Percentiles rank a stretch among this genome's conserved stretches.
These are phyloP conservation scores for Marasmius fiardii DNA, from an alignment of 1,284 basidiomycete species.

Conservation along the genomic window DNA sequence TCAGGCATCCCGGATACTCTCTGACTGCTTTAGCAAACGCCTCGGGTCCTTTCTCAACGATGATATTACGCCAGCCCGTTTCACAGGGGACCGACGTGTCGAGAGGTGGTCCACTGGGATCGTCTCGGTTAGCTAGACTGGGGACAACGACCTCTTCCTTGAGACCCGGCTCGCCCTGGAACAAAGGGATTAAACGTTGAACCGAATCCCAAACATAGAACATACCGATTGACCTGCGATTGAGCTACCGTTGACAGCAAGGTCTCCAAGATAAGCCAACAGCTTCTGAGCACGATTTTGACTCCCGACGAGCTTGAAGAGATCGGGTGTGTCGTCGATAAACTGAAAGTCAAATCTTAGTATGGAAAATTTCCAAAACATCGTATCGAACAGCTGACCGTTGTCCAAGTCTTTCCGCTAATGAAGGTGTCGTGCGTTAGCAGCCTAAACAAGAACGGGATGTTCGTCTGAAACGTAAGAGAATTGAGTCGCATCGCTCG, in stretches of 20 bases:
- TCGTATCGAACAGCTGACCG: conserved; percentile 45
- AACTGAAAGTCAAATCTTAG: conserved; percentile 49
- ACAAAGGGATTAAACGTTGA: background rate
- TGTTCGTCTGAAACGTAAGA: conserved; percentile 76
- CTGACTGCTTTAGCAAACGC: conserved; percentile 98
- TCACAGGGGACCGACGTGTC: conserved; percentile 85
- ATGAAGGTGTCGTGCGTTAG: conserved; percentile 98
- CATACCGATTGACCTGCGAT: conserved; percentile 84
- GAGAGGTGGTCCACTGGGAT: conserved; percentile 70
- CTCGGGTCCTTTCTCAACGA: conserved; percentile 96
- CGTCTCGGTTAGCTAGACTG: conserved; percentile 74
- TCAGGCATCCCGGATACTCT: conserved; percentile 91
- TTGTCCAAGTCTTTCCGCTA: conserved; percentile 97
- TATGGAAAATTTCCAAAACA: background rate
- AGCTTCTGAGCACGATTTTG: conserved; percentile 99
- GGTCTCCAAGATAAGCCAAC: conserved; percentile 94
- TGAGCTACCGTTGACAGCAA: conserved; percentile 96
- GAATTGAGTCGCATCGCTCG: background rate
- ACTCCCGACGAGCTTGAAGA: conserved; percentile 97
- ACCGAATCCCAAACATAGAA: background rate
- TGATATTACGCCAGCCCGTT: conserved; percentile 97
- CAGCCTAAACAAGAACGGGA: conserved; percentile 98
- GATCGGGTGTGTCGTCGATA: conserved; percentile 98
- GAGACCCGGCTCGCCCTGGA: conserved; percentile 89
- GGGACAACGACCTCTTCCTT: conserved; percentile 89